Evolutionary conservation across 2,329 filamentous ascomycete species (phyloP), one percentile per base, ranked within the genome.

Genomic region (Gaeumannomyces sp.): DNA sequence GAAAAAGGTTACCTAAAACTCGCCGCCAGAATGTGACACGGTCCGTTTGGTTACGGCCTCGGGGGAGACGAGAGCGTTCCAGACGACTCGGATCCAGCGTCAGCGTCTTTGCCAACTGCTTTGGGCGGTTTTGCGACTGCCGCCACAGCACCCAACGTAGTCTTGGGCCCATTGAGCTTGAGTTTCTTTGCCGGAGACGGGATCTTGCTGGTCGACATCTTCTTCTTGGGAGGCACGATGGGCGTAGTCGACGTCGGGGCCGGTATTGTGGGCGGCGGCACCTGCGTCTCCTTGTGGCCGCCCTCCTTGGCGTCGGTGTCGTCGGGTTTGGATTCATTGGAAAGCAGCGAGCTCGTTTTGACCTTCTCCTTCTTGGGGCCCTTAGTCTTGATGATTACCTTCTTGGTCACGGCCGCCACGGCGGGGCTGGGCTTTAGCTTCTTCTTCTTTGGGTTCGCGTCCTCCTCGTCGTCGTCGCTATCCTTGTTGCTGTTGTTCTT

Each of bases 11-110:
- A 53, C 45, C 45, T 53, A n/a, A 25, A 45, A 25, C 45, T 25
- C 22, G 45, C 45, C 22, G 45, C 45, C 45, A 53, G 22, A 25
- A n/a, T 19, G 38, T 45, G 14, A 45, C 38, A 45, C 16, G 22
- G 22, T 19, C 7, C 7, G 45, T 25, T 2, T 53, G 45, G 45
- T n/a, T 53, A 53, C n/a, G 45, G 45, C 10, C 45, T 53, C 45
- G 81, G 81, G 25, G 84, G 84, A 22, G 84, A 85, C 0, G 84
- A 86, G 66, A 85, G 72, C 0, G 82, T 82, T 25, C 80, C 84
- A 0, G 83, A 85, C 57, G 83, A 85, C 70, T 86, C 84, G 22
- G 83, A 85, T 67, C 81, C 81, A 58, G 75, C 79, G 60, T 85
- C 83, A 16, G 62, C n/a, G 5, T 64, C 57, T 29, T 64, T 64